phyloP scores from a whole-genome alignment of 306 rosid species.

The Crotalaria pallida region DNA sequence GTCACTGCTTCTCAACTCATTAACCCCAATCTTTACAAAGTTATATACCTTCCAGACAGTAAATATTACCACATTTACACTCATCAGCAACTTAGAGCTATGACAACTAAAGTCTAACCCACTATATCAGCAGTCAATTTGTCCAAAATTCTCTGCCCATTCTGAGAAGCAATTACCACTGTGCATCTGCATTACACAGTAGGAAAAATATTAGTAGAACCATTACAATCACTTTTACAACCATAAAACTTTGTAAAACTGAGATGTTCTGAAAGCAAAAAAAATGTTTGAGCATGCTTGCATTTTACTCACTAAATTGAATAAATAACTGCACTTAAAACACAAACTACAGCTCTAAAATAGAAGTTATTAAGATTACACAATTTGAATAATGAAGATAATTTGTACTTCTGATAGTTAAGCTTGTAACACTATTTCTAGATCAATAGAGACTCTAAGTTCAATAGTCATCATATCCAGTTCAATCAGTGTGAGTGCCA shows the following conservation, averaged over 20 bases:
- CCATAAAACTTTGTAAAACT: background rate
- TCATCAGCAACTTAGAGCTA: background rate
- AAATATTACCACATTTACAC: background rate
- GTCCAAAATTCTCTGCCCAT: slow-evolving; percentile 32
- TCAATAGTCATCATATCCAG: background rate
- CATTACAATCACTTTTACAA: background rate
- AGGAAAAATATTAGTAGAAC: background rate
- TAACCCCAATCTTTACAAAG: background rate
- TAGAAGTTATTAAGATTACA: background rate
- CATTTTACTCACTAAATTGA: background rate
- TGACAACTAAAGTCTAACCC: slow-evolving; percentile 20
- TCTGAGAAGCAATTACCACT: slow-evolving; percentile 40
- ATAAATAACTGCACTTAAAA: background rate
- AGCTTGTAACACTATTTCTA: background rate
- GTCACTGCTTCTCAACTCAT: background rate
- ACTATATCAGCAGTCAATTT: slow-evolving; percentile 36
- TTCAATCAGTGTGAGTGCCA: background rate
- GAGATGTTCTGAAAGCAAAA: background rate
- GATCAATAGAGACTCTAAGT: background rate
- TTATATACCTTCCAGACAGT: background rate
- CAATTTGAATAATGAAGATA: background rate
- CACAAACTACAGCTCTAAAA: background rate
- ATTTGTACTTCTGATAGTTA: background rate
- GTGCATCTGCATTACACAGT: slow-evolving; percentile 31
- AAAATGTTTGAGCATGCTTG: background rate